A percentile compares a stretch with the other conserved stretches of the same genome.
These are phyloP conservation scores for Kwoniella botswanensis DNA, from an alignment of 768 basidiomycete species.

Conservation along the genomic window DNA sequence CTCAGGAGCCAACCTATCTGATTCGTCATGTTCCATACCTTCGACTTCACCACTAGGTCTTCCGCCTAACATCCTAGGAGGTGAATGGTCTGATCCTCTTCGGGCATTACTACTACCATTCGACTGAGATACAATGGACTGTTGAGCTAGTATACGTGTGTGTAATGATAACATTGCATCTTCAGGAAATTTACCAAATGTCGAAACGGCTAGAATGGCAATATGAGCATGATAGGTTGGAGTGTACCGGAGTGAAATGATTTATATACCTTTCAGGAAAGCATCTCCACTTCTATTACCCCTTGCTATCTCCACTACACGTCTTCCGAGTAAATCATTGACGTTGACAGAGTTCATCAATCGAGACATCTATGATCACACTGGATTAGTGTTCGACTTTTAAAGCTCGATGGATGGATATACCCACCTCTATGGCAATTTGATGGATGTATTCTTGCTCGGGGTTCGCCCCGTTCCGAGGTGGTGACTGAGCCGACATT, in stretches of 20 bases:
- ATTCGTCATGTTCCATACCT: slow-evolving; percentile 77
- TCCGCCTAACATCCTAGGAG: slow-evolving; percentile 48
- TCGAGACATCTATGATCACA: slow-evolving; percentile 68
- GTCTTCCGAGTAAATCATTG: slow-evolving; percentile 77
- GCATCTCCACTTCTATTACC: slow-evolving; percentile 65
- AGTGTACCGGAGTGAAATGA: not conserved
- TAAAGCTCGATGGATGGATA: not conserved
- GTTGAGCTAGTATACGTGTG: slow-evolving; percentile 76
- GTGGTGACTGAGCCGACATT: slow-evolving; percentile 34
- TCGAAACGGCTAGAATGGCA: slow-evolving; percentile 66
- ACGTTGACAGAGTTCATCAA: slow-evolving; percentile 79
- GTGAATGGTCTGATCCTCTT: slow-evolving; percentile 43
- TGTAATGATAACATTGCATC: slow-evolving; percentile 78
- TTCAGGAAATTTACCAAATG: slow-evolving; percentile 85
- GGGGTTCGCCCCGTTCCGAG: slow-evolving; percentile 2
- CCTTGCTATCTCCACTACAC: slow-evolving; percentile 80
- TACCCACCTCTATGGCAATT: slow-evolving; percentile 56
- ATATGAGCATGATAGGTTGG: not conserved
- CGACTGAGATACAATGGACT: slow-evolving; percentile 63
- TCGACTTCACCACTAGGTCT: slow-evolving; percentile 60
- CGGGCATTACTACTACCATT: slow-evolving; percentile 33
- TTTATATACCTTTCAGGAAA: slow-evolving; percentile 69
- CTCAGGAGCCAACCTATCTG: slow-evolving; percentile 83
- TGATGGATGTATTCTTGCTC: slow-evolving; percentile 55
- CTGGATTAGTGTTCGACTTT: not conserved